Evolutionary conservation across 116 monocot genomes (phyloP).

Genomic region (Cymodocea nodosa): DNA sequence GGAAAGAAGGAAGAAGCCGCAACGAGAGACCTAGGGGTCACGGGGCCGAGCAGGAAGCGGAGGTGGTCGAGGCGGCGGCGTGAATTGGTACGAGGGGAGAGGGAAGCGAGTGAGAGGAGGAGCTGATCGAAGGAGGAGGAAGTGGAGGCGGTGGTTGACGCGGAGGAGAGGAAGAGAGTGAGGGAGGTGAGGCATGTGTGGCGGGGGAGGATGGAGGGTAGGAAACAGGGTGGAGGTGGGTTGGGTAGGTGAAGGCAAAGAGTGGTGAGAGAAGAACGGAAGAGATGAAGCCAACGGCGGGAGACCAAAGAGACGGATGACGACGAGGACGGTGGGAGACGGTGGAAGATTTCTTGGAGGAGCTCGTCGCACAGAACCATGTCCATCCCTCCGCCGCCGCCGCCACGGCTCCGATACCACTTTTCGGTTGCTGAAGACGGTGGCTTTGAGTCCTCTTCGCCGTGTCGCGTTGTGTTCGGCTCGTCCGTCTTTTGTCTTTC

Average conservation of each 20-base stretch:
- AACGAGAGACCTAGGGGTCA: constrained; percentile 13
- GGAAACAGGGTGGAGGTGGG: background rate
- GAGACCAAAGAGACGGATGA: constrained; percentile 50
- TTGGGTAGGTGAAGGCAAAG: constrained; percentile 31
- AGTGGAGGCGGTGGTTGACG: background rate
- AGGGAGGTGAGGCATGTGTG: constrained; percentile 45
- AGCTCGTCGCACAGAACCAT: constrained; percentile 52
- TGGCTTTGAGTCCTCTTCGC: too few species aligned
- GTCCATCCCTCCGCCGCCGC: constrained; percentile 25
- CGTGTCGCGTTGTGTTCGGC: too few species aligned
- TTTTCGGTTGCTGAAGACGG: too few species aligned
- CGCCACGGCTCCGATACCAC: too few species aligned
- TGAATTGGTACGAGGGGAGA: constrained; percentile 1
- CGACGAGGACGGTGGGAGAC: constrained; percentile 39
- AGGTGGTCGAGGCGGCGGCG: constrained; percentile 17
- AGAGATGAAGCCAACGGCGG: constrained; percentile 43
- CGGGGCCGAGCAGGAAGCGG: constrained; percentile 15
- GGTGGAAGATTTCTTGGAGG: constrained; percentile 44
- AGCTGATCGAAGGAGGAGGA: constrained; percentile 5
- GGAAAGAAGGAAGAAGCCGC: constrained; percentile 1
- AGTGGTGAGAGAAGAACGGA: constrained; percentile 33
- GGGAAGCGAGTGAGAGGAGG: constrained; percentile 12
- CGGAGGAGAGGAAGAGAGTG: constrained; percentile 18
- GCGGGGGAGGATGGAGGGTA: constrained; percentile 23
- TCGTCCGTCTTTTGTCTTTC: too few species aligned